These are phyloP conservation scores for Colletotrichum costaricense DNA, from an alignment of 2,329 filamentous ascomycete genomes.

Conservation along the genomic window DNA sequence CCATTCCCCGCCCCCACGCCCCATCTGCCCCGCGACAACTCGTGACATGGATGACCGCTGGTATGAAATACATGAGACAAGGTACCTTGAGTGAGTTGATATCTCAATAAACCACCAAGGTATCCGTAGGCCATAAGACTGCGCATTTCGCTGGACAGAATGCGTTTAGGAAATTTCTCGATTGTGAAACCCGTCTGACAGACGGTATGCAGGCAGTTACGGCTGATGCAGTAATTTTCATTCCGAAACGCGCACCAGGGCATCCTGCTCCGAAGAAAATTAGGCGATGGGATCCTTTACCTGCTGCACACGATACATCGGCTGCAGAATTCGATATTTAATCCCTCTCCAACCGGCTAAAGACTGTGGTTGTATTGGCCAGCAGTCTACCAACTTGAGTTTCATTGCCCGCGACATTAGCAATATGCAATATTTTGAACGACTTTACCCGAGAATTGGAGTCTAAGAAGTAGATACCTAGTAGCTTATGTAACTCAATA, in stretches of 20 bases:
- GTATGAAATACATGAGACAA: not conserved
- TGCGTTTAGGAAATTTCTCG: not conserved
- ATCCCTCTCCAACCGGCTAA: conserved; percentile 12
- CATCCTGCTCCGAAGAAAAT: not conserved
- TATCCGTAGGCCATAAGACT: too few relatives aligned
- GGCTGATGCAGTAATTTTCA: not conserved
- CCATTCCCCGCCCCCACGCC: conserved; percentile 25
- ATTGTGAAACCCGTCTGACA: not conserved
- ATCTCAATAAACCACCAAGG: too few relatives aligned
- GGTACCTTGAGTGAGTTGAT: not conserved
- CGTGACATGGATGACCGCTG: conserved; percentile 10
- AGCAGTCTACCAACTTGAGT: not conserved
- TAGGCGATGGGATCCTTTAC: not conserved
- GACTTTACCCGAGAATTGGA: not conserved
- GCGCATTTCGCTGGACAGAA: too few relatives aligned
- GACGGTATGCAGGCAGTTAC: not conserved
- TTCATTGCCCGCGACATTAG: not conserved
- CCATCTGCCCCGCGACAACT: conserved; percentile 17
- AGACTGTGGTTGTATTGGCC: not conserved
- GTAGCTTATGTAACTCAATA: too few relatives aligned
- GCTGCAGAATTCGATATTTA: not conserved
- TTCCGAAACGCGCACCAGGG: not conserved
- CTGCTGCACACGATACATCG: not conserved
- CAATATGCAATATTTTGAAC: not conserved
- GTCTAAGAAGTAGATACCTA: not conserved